Evolutionary conservation across 1,284 basidiomycete genomes (phyloP).

Genomic region (Ganoderma multipileum): DNA sequence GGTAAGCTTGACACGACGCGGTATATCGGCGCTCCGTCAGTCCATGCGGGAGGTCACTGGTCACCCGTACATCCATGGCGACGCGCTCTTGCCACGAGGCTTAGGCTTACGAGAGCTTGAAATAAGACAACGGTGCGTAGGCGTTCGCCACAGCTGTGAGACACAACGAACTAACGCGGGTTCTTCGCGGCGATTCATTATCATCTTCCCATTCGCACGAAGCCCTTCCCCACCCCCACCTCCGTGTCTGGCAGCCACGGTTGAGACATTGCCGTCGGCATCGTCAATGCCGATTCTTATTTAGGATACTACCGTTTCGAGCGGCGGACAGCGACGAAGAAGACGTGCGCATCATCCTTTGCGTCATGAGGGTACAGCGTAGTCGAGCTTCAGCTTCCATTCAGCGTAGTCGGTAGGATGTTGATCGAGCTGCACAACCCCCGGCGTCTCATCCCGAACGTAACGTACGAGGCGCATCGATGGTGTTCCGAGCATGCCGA

Average conservation of each 20-base stretch:
- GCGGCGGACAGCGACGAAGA: background rate
- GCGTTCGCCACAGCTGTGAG: background rate
- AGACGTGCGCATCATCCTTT: background rate
- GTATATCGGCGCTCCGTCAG: background rate
- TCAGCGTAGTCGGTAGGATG: background rate
- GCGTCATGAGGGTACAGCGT: background rate
- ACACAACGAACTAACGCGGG: background rate
- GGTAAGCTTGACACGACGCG: background rate
- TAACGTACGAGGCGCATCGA: background rate
- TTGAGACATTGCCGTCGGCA: background rate
- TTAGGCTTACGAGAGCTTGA: slow-evolving; percentile 1
- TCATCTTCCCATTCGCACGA: background rate
- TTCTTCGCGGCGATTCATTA: background rate
- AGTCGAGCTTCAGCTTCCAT: background rate
- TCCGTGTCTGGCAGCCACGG: background rate
- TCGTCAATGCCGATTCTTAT: background rate
- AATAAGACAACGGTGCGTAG: background rate
- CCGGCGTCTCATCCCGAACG: background rate
- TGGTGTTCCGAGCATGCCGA: background rate
- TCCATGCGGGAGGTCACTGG: background rate
- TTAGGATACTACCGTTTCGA: background rate
- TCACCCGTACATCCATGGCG: background rate
- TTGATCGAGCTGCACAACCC: background rate
- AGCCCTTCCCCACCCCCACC: background rate
- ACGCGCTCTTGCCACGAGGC: background rate